phyloP scores from a whole-genome alignment of 2,329 filamentous ascomycete genomes.

The Aspergillus brasiliensis region DNA sequence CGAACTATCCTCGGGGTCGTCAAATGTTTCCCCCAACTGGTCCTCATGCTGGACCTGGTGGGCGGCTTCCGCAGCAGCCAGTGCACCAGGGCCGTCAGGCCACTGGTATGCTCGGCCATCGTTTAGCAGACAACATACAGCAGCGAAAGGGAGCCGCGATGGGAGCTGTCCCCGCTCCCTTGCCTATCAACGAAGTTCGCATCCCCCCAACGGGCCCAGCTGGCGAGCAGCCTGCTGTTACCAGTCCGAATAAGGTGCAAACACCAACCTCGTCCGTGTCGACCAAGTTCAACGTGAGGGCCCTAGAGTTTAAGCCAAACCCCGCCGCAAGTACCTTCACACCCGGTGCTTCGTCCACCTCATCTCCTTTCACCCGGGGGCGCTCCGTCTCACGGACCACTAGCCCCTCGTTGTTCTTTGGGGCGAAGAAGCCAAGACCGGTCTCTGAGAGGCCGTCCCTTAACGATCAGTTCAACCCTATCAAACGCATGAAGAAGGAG shows the following conservation, averaged over 20 bases:
- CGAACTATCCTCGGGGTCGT: slow-evolving; percentile 51
- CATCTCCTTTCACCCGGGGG: slow-evolving; percentile 62
- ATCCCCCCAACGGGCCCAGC: slow-evolving; percentile 74
- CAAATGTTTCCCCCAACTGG: slow-evolving; percentile 50
- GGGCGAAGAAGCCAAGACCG: slow-evolving; percentile 71
- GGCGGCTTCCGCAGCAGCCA: slow-evolving; percentile 46
- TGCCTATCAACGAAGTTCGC: slow-evolving; percentile 67
- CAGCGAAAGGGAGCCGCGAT: slow-evolving; percentile 51
- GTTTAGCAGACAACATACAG: slow-evolving; percentile 55
- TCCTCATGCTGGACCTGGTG: slow-evolving; percentile 45
- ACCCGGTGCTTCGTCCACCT: slow-evolving; percentile 65
- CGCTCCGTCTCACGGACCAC: slow-evolving; percentile 50
- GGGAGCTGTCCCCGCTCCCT: slow-evolving; percentile 53
- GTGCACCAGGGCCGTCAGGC: slow-evolving; percentile 45
- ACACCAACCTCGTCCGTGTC: slow-evolving; percentile 57
- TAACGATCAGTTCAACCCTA: slow-evolving; percentile 60
- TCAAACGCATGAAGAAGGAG: slow-evolving; percentile 72
- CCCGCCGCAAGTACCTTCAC: slow-evolving; percentile 80
- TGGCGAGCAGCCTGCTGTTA: slow-evolving; percentile 53
- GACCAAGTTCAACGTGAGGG: slow-evolving; percentile 62
- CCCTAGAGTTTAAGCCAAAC: slow-evolving; percentile 81
- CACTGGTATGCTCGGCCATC: slow-evolving; percentile 52
- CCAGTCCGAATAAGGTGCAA: slow-evolving; percentile 49
- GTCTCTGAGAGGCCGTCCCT: slow-evolving; percentile 58
- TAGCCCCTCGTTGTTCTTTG: slow-evolving; percentile 59